Conservation (phyloP, 2,329 filamentous ascomycete species). For the Verticillium tricorpus region DNA sequence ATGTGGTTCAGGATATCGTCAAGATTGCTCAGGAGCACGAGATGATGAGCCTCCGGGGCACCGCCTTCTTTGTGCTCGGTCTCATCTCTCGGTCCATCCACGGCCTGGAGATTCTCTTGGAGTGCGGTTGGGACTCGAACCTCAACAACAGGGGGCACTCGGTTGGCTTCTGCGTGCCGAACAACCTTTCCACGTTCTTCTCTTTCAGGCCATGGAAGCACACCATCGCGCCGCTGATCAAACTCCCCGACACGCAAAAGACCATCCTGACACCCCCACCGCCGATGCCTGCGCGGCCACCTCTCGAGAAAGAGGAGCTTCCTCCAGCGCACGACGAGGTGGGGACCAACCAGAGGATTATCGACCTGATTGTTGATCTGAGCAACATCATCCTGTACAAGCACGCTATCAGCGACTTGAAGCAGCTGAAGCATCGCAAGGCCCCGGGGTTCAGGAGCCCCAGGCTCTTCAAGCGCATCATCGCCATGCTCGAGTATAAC, state of each 20-base stretch:
- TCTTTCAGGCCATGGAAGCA: slow-evolving; percentile 60
- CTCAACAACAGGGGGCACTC: slow-evolving; percentile 78
- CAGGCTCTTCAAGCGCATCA: slow-evolving; percentile 76
- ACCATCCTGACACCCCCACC: slow-evolving; percentile 44
- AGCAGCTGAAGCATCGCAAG: slow-evolving; percentile 72
- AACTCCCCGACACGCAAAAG: slow-evolving; percentile 46
- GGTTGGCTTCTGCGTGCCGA: slow-evolving; percentile 81
- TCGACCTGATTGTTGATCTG: slow-evolving; percentile 81
- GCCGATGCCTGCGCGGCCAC: slow-evolving; percentile 32
- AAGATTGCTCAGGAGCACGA: slow-evolving; percentile 82
- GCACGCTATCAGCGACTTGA: slow-evolving; percentile 76
- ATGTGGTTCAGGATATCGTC: slow-evolving; percentile 84
- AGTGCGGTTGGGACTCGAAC: slow-evolving; percentile 90
- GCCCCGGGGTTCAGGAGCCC: slow-evolving; percentile 71
- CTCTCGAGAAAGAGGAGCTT: slow-evolving; percentile 37
- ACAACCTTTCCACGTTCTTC: slow-evolving; percentile 73
- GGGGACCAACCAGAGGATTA: slow-evolving; percentile 69
- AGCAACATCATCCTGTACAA: slow-evolving; percentile 93
- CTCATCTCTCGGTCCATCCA: slow-evolving; percentile 89
- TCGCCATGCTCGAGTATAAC: slow-evolving; percentile 81
- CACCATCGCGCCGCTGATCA: slow-evolving; percentile 39
- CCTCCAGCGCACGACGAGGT: slow-evolving; percentile 50
- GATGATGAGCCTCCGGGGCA: slow-evolving; percentile 89
- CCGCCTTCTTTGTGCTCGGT: slow-evolving; percentile 92
- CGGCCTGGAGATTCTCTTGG: slow-evolving; percentile 84